Conservation (phyloP, 2,329 filamentous ascomycete species). For the Coniochaeta ligniaria region DNA sequence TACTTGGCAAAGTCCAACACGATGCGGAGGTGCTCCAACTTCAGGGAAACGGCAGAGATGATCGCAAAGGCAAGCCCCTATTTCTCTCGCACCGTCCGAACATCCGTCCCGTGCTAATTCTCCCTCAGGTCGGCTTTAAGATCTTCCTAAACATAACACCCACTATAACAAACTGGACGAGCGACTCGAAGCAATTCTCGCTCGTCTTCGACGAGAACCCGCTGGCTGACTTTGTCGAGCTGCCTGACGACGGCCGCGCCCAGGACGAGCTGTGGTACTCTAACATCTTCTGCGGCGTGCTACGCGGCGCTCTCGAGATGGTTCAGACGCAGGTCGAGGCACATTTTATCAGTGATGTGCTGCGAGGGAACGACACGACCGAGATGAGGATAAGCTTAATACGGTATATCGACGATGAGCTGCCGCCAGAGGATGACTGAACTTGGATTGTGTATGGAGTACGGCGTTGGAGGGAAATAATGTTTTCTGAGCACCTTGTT, state of each 20-base stretch:
- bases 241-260: constrained; percentile 89
- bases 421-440: constrained; percentile 93
- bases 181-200: constrained; percentile 93
- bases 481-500: not conserved
- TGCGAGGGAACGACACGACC: constrained; percentile 90
- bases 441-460: not conserved
- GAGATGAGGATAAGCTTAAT: constrained; percentile 93
- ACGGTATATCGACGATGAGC: constrained; percentile 93
- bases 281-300: constrained; percentile 89
- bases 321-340: constrained; percentile 99
- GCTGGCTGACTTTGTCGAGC: constrained; percentile 91
- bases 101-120: constrained; percentile 14
- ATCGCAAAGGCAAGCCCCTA: constrained; percentile 61
- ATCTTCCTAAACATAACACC: constrained; percentile 98
- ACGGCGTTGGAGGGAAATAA: not conserved
- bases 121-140: constrained; percentile 82
- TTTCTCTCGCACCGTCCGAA: not conserved
- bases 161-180: constrained; percentile 89
- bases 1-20: constrained; percentile 94
- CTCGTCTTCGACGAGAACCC: constrained; percentile 96
- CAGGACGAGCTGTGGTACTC: constrained; percentile 99
- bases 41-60: constrained; percentile 93
- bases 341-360: constrained; percentile 88
- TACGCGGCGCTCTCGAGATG: constrained; percentile 92
- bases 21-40: constrained; percentile 82